Evolutionary conservation across 371 early-diverging fungal genomes (phyloP).

Genomic region (Mortierella sp.): DNA sequence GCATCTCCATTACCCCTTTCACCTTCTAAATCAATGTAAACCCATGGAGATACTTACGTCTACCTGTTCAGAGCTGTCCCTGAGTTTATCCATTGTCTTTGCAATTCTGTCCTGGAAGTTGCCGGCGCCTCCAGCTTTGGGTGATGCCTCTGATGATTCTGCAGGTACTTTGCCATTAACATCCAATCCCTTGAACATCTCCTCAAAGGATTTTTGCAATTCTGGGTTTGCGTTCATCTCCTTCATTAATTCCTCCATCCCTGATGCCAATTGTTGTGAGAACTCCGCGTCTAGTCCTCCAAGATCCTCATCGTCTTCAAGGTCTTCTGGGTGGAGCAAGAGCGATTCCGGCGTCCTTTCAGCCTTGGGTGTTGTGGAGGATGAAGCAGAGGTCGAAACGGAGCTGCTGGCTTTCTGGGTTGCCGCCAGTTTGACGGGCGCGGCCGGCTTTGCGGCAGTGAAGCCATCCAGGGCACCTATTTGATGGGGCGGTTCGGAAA

Average conservation of each 20-base stretch:
- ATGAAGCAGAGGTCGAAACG: slow-evolving; percentile 13
- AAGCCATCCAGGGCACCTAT: slow-evolving; percentile 52
- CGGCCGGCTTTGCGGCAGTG: slow-evolving; percentile 40
- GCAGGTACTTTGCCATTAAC: slow-evolving; percentile 16
- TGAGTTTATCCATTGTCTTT: slow-evolving; percentile 88
- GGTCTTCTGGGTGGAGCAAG: slow-evolving; percentile 45
- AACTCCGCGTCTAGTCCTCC: slow-evolving; percentile 72
- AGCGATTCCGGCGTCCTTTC: slow-evolving; percentile 47
- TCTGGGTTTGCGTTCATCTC: slow-evolving; percentile 66
- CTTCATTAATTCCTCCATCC: slow-evolving; percentile 84
- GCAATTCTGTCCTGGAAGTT: slow-evolving; percentile 86
- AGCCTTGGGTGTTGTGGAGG: slow-evolving; percentile 35
- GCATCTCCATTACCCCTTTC: slow-evolving; percentile 78
- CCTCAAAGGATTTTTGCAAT: slow-evolving; percentile 68
- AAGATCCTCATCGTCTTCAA: slow-evolving; percentile 49
- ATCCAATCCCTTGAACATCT: background rate
- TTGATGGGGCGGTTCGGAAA: slow-evolving; percentile 27
- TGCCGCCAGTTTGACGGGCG: slow-evolving; percentile 28
- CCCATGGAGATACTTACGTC: slow-evolving; percentile 68
- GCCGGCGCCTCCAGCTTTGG: slow-evolving; percentile 24
- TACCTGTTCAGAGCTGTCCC: slow-evolving; percentile 85
- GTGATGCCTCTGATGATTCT: slow-evolving; percentile 47
- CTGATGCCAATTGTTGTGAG: slow-evolving; percentile 78
- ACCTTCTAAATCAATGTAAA: slow-evolving; percentile 76
- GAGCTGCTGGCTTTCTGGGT: slow-evolving; percentile 43